Conservation (phyloP, 352 stramenopile genomes). For the Halophytophthora polymorphica region DNA sequence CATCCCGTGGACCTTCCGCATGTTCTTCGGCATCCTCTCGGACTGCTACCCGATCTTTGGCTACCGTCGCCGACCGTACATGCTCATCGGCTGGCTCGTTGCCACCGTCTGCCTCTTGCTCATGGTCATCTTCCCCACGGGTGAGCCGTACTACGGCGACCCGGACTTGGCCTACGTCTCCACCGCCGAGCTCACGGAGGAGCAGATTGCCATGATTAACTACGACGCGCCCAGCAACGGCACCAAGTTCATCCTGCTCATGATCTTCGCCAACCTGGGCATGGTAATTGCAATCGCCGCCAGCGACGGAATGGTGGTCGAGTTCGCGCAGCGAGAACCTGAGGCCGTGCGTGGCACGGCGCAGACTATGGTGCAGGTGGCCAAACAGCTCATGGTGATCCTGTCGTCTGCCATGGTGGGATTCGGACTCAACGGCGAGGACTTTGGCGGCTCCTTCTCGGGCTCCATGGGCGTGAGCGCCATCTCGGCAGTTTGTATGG, state of each 20-base stretch:
- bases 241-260: slow-evolving; percentile 52
- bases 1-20: slow-evolving; percentile 64
- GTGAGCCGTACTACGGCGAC: slow-evolving; percentile 35
- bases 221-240: slow-evolving; percentile 35
- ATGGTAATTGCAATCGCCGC: slow-evolving; percentile 43
- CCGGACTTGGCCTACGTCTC: slow-evolving; percentile 22
- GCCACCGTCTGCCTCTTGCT: slow-evolving; percentile 27
- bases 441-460: slow-evolving; percentile 48
- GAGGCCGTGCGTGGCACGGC: slow-evolving; percentile 36
- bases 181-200: slow-evolving; percentile 24
- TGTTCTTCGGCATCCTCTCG: slow-evolving; percentile 77
- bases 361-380: slow-evolving; percentile 43
- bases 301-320: slow-evolving; percentile 45
- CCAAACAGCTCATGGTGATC: slow-evolving; percentile 34
- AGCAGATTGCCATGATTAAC: slow-evolving; percentile 37
- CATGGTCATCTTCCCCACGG: slow-evolving; percentile 27
- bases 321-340: slow-evolving; percentile 55
- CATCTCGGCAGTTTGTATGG: slow-evolving; percentile 33
- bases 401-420: slow-evolving; percentile 48
- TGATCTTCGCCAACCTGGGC: slow-evolving; percentile 50
- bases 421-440: slow-evolving; percentile 44
- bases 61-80: slow-evolving; percentile 73
- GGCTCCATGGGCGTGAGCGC: slow-evolving; percentile 41
- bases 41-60: slow-evolving; percentile 81
- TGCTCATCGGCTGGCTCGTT: slow-evolving; percentile 60